phyloP scores from a whole-genome alignment of 768 basidiomycete genomes.

The Lactifluus pinguis region DNA sequence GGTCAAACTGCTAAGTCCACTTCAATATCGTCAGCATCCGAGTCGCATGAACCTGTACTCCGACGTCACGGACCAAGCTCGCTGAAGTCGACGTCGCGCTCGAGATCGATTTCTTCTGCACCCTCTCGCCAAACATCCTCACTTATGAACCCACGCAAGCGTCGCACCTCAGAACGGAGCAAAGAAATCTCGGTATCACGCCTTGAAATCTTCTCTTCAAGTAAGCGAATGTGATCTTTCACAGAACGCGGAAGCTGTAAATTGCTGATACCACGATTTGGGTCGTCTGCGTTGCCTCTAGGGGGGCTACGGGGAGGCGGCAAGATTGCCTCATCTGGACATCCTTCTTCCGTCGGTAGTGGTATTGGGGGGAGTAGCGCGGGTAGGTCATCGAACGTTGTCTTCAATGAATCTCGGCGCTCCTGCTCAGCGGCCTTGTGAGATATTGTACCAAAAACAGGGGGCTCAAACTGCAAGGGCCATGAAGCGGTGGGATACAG shows the following conservation, averaged over 20 bases:
- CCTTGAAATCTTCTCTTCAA: conserved; percentile 70
- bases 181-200: conserved; percentile 68
- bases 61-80: conserved; percentile 29
- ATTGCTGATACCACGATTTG: conserved; percentile 92
- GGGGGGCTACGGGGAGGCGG: conserved; percentile 89
- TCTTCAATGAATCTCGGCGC: conserved; percentile 91
- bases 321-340: conserved; percentile 61
- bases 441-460: conserved; percentile 59
- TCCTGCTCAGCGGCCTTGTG: conserved; percentile 98
- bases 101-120: conserved; percentile 39
- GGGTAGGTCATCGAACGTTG: conserved; percentile 82
- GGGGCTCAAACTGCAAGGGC: conserved; percentile 18
- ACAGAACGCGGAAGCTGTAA: conserved; percentile 84
- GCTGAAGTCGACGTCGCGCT: conserved; percentile 49
- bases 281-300: conserved; percentile 78
- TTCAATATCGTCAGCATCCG: conserved; percentile 16
- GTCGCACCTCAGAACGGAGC: conserved; percentile 56
- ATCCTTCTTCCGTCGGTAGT: conserved; percentile 64
- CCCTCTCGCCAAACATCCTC: conserved; percentile 27
- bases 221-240: conserved; percentile 75
- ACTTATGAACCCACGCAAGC: conserved; percentile 38
- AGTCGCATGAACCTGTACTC: conserved; percentile 17
- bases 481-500: conserved; percentile 22
- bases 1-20: conserved; percentile 9
- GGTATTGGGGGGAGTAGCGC: conserved; percentile 82